Evolutionary conservation across 495 filamentous ascomycete genomes (phyloP).

Genomic region (Aspergillus sparsus): DNA sequence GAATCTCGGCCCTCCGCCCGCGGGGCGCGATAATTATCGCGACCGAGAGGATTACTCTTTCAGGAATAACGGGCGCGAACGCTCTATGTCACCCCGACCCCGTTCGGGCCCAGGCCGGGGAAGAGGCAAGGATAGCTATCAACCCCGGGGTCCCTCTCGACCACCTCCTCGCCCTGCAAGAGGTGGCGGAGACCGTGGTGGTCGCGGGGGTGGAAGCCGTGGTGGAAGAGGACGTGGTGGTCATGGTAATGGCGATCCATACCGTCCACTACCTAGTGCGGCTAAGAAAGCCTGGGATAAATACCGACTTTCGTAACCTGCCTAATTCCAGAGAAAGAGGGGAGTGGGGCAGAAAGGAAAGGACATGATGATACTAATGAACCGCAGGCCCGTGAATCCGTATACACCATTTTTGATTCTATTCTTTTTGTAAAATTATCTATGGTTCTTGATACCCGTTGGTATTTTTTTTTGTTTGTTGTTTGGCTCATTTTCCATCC

Average conservation of each 20-base stretch:
- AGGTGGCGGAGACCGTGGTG: conserved; percentile 20
- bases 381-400: conserved; percentile 7
- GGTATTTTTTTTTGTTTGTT: too few relatives aligned
- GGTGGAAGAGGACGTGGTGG: conserved; percentile 25
- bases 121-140: conserved; percentile 28
- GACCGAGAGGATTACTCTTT: conserved; percentile 24
- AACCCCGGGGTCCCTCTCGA: conserved; percentile 16
- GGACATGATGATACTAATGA: conserved; percentile 15
- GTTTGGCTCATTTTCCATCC: too few relatives aligned
- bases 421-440: too few relatives aligned
- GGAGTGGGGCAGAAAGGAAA: not conserved
- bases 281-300: conserved; percentile 38
- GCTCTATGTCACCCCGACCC: conserved; percentile 30
- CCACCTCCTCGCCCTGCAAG: conserved; percentile 5
- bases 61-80: conserved; percentile 27
- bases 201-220: conserved; percentile 24
- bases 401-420: too few relatives aligned
- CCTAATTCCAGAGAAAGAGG: not conserved
- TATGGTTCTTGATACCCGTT: too few relatives aligned
- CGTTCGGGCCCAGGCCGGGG: conserved; percentile 15
- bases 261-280: conserved; percentile 41
- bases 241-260: conserved; percentile 25
- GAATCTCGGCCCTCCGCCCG: conserved; percentile 18
- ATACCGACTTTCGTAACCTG: conserved; percentile 31
- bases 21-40: conserved; percentile 19